These are phyloP conservation scores for Aspergillus pseudotamarii DNA, from an alignment of 2,329 filamentous ascomycete genomes.

Conservation along the genomic window DNA sequence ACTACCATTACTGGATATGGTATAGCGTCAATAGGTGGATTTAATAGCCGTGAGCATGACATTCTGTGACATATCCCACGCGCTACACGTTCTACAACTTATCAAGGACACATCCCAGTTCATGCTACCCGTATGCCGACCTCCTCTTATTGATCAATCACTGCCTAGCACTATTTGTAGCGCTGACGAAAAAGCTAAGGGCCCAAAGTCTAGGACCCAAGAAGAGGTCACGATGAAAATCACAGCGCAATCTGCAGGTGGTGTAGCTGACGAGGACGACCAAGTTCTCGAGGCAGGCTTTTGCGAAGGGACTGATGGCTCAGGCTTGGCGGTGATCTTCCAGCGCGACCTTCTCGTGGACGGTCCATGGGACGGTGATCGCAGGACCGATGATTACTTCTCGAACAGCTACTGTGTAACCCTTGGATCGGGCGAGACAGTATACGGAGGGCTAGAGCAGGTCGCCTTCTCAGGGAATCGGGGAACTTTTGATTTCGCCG, in stretches of 20 bases:
- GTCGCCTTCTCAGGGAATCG: background rate
- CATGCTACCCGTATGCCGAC: too few relatives aligned
- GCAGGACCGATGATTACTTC: background rate
- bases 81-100: too few relatives aligned
- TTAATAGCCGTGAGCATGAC: too few relatives aligned
- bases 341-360: background rate
- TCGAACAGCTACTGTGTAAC: background rate
- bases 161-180: too few relatives aligned
- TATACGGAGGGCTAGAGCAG: conserved; percentile 3
- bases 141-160: too few relatives aligned
- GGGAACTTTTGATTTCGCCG: background rate
- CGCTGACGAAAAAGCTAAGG: too few relatives aligned
- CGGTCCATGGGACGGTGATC: background rate
- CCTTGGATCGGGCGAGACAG: background rate
- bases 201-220: too few relatives aligned
- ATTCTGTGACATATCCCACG: too few relatives aligned
- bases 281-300: background rate
- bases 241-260: background rate
- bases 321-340: background rate
- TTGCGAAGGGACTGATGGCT: background rate
- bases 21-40: too few relatives aligned
- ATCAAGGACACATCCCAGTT: too few relatives aligned
- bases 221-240: background rate
- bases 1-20: too few relatives aligned
- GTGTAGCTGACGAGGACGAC: background rate